These are phyloP conservation scores for Chalciporus pseudorubinellus DNA, from an alignment of 768 basidiomycete genomes.

Conservation along the genomic window DNA sequence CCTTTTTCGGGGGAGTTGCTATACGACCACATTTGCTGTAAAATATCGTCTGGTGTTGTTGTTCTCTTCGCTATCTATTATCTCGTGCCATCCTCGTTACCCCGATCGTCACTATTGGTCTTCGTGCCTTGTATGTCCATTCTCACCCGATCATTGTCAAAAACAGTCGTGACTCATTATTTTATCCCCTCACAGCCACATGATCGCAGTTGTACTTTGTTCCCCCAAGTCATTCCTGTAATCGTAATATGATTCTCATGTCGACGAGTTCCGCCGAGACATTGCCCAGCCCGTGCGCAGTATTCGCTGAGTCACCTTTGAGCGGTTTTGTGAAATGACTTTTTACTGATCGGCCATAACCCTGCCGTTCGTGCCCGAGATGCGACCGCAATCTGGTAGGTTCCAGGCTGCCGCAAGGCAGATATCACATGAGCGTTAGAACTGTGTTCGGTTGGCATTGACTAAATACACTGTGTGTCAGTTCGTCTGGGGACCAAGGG, in stretches of 20 bases:
- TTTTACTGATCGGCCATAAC: background rate
- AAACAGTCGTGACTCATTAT: slow-evolving; percentile 13
- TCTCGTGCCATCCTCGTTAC: slow-evolving; percentile 14
- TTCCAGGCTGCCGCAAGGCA: slow-evolving; percentile 3
- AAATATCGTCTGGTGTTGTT: slow-evolving; percentile 10
- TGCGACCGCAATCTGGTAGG: background rate
- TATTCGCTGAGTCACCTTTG: slow-evolving; percentile 15
- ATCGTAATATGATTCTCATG: slow-evolving; percentile 11
- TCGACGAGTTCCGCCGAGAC: slow-evolving; percentile 22
- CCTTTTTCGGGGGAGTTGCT: background rate
- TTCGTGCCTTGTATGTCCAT: slow-evolving; percentile 16
- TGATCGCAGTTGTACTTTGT: slow-evolving; percentile 22
- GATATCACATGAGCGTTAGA: slow-evolving; percentile 19
- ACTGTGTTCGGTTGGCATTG: background rate
- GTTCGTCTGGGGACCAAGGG: background rate
- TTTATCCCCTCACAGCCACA: slow-evolving; percentile 16
- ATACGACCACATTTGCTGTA: slow-evolving; percentile 3
- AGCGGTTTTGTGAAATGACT: slow-evolving; percentile 10
- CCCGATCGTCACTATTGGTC: slow-evolving; percentile 18
- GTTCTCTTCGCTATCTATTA: slow-evolving; percentile 17
- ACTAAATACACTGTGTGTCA: background rate
- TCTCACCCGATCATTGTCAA: slow-evolving; percentile 18
- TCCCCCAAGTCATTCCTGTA: slow-evolving; percentile 14
- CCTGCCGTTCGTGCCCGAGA: slow-evolving; percentile 1
- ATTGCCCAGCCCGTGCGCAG: background rate